A percentile compares a stretch with the other conserved stretches of the same genome.
phyloP scores from a whole-genome alignment of 2,329 filamentous ascomycete species.

The Didymella exigua region DNA sequence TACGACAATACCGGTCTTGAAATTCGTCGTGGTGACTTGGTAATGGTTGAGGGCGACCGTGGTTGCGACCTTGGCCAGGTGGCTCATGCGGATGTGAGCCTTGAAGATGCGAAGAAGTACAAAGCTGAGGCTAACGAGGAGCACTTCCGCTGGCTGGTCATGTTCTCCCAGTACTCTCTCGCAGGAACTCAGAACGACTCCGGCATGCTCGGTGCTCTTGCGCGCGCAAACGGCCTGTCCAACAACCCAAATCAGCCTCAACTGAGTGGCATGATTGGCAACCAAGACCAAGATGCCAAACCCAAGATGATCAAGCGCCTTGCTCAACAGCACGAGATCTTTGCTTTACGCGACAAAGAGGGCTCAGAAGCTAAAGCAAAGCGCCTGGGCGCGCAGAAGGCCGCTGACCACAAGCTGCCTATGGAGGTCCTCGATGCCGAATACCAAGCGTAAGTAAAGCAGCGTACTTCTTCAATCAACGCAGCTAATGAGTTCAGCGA shows the following conservation, averaged over 20 bases:
- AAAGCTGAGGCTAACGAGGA: slow-evolving; percentile 93
- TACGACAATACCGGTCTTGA: slow-evolving; percentile 93
- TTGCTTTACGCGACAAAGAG: slow-evolving; percentile 90
- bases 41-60: slow-evolving; percentile 96
- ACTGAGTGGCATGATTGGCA: slow-evolving; percentile 57
- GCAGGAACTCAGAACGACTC: slow-evolving; percentile 49
- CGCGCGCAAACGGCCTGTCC: slow-evolving; percentile 41
- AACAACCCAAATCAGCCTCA: slow-evolving; percentile 51
- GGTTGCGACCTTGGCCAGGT: slow-evolving; percentile 96
- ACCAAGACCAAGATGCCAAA: slow-evolving; percentile 71
- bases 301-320: slow-evolving; percentile 97
- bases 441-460: slow-evolving; percentile 86
- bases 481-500: slow-evolving; percentile 65
- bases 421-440: slow-evolving; percentile 99
- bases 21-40: slow-evolving; percentile 88
- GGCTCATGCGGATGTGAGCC: slow-evolving; percentile 83
- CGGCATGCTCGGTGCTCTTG: slow-evolving; percentile 56
- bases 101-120: slow-evolving; percentile 83
- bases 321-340: slow-evolving; percentile 88
- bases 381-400: slow-evolving; percentile 94
- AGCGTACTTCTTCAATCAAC: not conserved
- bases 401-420: slow-evolving; percentile 88
- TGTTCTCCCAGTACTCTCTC: slow-evolving; percentile 76
- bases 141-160: slow-evolving; percentile 98
- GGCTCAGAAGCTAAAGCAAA: slow-evolving; percentile 98